Percentiles rank a stretch among this genome's conserved stretches.
phyloP scores from a whole-genome alignment of 2,329 filamentous ascomycete genomes.

The Gaeumannomyces sp. region DNA sequence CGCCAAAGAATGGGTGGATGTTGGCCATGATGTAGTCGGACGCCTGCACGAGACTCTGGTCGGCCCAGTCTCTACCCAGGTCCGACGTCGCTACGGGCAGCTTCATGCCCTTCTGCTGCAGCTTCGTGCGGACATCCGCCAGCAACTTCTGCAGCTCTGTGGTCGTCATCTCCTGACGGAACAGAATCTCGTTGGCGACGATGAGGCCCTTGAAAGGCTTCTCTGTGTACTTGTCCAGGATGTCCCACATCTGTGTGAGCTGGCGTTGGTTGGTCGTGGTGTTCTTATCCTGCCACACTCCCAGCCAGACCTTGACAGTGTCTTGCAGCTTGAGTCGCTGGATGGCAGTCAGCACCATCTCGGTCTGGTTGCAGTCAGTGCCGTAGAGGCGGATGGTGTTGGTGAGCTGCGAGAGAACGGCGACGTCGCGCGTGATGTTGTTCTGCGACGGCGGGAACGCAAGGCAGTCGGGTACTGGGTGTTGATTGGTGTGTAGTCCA shows the following conservation, averaged over 20 bases:
- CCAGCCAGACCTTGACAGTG: constrained; percentile 82
- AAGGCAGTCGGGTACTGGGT: constrained; percentile 80
- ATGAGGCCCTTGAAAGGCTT: constrained; percentile 70
- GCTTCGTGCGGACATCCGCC: constrained; percentile 61
- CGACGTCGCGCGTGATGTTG: constrained; percentile 87
- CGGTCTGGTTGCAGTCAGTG: constrained; percentile 94
- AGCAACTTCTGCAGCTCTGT: constrained; percentile 59
- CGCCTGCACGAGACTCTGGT: constrained; percentile 55
- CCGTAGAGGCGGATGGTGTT: constrained; percentile 86
- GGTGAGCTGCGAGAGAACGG: constrained; percentile 83
- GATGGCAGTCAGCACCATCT: constrained; percentile 85
- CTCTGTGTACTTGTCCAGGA: constrained; percentile 49
- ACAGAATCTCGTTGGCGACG: constrained; percentile 72
- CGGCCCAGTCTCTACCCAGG: constrained; percentile 80
- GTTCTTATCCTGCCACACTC: constrained; percentile 87
- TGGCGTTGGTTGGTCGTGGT: constrained; percentile 78
- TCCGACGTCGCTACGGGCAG: constrained; percentile 84
- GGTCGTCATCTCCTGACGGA: constrained; percentile 68
- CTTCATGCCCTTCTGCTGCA: constrained; percentile 58
- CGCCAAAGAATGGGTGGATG: constrained; percentile 92
- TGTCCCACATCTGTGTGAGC: constrained; percentile 74
- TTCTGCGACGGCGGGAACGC: constrained; percentile 78
- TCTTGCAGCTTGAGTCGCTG: constrained; percentile 63
- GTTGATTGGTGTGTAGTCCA: constrained; percentile 92
- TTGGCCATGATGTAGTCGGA: constrained; percentile 94